These are phyloP conservation scores for Cryptococcus deneoformans DNA, from an alignment of 1,284 basidiomycete species.

Conservation along the genomic window DNA sequence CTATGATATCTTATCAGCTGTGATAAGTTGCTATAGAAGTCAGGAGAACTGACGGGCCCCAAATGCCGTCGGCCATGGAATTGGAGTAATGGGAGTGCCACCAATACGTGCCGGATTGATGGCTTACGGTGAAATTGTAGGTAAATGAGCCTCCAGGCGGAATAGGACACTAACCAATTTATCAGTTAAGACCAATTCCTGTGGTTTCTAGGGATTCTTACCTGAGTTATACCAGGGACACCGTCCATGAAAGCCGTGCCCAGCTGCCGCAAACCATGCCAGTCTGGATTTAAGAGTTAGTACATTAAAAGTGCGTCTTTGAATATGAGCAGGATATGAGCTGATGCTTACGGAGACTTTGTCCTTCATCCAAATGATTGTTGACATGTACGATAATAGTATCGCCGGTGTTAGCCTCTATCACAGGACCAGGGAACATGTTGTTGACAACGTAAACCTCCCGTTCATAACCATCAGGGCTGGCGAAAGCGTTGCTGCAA, in stretches of 20 bases:
- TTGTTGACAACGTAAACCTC: constrained; percentile 24
- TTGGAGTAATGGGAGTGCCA: constrained; percentile 35
- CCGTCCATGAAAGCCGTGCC: constrained; percentile 29
- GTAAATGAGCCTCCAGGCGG: constrained; percentile 51
- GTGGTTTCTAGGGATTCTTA: constrained; percentile 5
- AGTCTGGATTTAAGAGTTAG: constrained; percentile 16
- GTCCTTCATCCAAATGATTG: constrained; percentile 25
- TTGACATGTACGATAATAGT: constrained; percentile 27
- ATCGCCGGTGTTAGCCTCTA: constrained; percentile 38
- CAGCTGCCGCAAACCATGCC: constrained; percentile 37
- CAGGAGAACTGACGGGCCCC: constrained; percentile 19
- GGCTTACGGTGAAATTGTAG: constrained; percentile 45
- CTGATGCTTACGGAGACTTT: constrained; percentile 22
- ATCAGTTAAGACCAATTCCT: neutral
- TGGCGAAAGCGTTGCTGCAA: constrained; percentile 4
- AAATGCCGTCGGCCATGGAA: constrained; percentile 30
- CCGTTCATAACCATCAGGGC: constrained; percentile 22
- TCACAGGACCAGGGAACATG: constrained; percentile 27
- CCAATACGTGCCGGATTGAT: constrained; percentile 35
- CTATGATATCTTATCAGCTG: constrained; percentile 2
- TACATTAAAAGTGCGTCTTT: neutral
- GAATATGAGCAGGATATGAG: neutral
- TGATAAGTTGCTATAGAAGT: constrained; percentile 1
- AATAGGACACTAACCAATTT: constrained; percentile 53
- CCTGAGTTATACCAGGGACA: constrained; percentile 32